Conservation (phyloP, 768 basidiomycete species). For the Boletus vermiculosoides region DNA sequence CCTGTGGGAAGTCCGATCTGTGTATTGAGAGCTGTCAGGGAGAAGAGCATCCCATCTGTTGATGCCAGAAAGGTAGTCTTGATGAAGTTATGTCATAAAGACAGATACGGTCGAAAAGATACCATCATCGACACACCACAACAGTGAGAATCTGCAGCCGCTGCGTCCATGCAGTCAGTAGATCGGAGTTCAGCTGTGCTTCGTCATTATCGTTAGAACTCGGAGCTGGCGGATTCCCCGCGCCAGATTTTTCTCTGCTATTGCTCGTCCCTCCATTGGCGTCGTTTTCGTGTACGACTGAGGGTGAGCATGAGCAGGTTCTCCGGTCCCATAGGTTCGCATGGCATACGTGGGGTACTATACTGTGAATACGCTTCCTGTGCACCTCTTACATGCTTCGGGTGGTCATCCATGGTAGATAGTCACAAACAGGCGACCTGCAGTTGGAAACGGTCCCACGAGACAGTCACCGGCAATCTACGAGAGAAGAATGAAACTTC, state of each 20-base stretch:
- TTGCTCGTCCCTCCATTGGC: slow-evolving; percentile 6
- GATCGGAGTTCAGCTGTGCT: slow-evolving; percentile 11
- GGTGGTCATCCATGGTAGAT: not conserved
- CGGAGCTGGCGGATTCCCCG: not conserved
- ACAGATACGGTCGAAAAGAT: not conserved
- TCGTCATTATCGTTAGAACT: slow-evolving; percentile 8
- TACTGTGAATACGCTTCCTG: slow-evolving; percentile 5
- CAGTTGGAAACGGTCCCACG: not conserved
- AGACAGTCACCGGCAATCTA: not conserved
- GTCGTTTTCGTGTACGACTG: slow-evolving; percentile 3
- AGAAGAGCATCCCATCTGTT: slow-evolving; percentile 29
- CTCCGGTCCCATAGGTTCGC: not conserved
- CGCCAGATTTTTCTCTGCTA: slow-evolving; percentile 3
- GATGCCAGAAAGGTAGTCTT: slow-evolving; percentile 32
- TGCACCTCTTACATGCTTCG: not conserved
- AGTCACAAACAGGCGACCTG: not conserved
- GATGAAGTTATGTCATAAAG: not conserved
- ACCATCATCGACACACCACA: slow-evolving; percentile 20
- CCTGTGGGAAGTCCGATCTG: slow-evolving; percentile 11
- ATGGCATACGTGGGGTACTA: slow-evolving; percentile 18
- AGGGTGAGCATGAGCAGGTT: not conserved
- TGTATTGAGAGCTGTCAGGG: slow-evolving; percentile 25
- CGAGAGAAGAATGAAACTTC: not conserved
- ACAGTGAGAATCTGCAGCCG: slow-evolving; percentile 30
- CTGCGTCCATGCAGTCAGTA: slow-evolving; percentile 27